Percentiles rank a stretch among this genome's conserved stretches.
Conservation (phyloP, 441 rosid species). For the Erysimum pusillum region DNA sequence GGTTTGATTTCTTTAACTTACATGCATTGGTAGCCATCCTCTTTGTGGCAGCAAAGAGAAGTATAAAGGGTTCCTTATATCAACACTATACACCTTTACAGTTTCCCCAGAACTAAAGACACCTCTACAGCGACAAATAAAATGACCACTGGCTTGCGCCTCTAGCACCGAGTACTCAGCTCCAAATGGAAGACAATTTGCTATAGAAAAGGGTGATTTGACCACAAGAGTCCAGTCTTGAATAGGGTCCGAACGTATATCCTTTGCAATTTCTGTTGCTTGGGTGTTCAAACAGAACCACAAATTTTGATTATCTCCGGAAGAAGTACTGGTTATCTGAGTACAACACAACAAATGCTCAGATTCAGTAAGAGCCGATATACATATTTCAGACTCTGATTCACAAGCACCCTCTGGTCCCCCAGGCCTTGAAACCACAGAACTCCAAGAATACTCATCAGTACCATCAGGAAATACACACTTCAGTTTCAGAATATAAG, state of each 20-base stretch:
- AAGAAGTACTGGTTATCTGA: slow-evolving; percentile 69
- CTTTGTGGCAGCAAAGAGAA: slow-evolving; percentile 86
- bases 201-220: slow-evolving; percentile 84
- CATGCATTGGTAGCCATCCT: slow-evolving; percentile 91
- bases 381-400: slow-evolving; percentile 64
- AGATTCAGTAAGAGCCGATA: slow-evolving; percentile 76
- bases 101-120: slow-evolving; percentile 73
- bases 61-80: slow-evolving; percentile 77
- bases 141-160: slow-evolving; percentile 76
- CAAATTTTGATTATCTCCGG: slow-evolving; percentile 58
- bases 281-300: slow-evolving; percentile 92
- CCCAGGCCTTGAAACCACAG: slow-evolving; percentile 62
- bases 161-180: slow-evolving; percentile 89
- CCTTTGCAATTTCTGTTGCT: slow-evolving; percentile 87
- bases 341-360: slow-evolving; percentile 82
- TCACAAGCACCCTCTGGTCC: slow-evolving; percentile 49
- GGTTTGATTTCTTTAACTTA: slow-evolving; percentile 51
- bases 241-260: slow-evolving; percentile 79
- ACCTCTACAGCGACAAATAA: slow-evolving; percentile 72
- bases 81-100: slow-evolving; percentile 81
- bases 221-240: slow-evolving; percentile 92
- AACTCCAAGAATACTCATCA: slow-evolving; percentile 90
- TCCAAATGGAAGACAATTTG: slow-evolving; percentile 87
- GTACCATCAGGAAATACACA: slow-evolving; percentile 59
- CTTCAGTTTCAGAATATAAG: slow-evolving; percentile 70